These are phyloP conservation scores for Coemansia sp. DNA, from an alignment of 192 early-diverging fungal genomes.

Conservation along the genomic window DNA sequence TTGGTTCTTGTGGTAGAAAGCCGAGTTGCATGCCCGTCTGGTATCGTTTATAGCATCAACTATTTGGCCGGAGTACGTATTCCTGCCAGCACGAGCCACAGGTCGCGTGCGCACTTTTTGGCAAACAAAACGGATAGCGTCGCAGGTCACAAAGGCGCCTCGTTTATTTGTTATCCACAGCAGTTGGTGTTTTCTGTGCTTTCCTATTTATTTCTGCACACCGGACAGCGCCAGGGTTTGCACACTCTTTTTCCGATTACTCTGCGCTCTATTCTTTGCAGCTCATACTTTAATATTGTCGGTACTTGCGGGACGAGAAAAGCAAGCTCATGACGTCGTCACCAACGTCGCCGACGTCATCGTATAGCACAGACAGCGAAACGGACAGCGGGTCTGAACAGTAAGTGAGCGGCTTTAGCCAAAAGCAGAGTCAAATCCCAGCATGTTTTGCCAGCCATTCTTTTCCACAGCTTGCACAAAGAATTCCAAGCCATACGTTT, in stretches of 20 bases:
- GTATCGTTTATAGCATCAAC: too few species aligned
- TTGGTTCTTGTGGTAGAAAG: not conserved
- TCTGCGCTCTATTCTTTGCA: not conserved
- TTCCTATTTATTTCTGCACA: conserved; percentile 1
- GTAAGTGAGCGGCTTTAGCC: conserved; percentile 14
- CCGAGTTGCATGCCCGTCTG: not conserved
- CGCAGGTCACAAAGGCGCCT: not conserved
- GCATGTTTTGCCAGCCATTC: not conserved
- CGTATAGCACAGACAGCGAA: conserved; percentile 26
- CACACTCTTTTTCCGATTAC: not conserved
- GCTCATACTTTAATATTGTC: not conserved
- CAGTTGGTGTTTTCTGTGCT: not conserved
- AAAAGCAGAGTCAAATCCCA: not conserved
- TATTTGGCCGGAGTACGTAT: too few species aligned
- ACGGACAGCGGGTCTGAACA: conserved; percentile 16
- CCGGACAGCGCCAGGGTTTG: not conserved
- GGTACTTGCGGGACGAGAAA: not conserved
- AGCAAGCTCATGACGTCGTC: conserved; percentile 19
- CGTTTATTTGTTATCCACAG: not conserved
- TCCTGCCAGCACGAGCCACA: too few species aligned
- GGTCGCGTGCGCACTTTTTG: not conserved
- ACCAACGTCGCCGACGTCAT: conserved; percentile 24
- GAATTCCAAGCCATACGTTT: too few species aligned
- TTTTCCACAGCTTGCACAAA: not conserved
- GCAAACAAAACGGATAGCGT: not conserved